A percentile compares a stretch with the other conserved stretches of the same genome.
Evolutionary conservation across 1,284 basidiomycete species (phyloP).

Genomic region (Cryptococcus wingfieldii): DNA sequence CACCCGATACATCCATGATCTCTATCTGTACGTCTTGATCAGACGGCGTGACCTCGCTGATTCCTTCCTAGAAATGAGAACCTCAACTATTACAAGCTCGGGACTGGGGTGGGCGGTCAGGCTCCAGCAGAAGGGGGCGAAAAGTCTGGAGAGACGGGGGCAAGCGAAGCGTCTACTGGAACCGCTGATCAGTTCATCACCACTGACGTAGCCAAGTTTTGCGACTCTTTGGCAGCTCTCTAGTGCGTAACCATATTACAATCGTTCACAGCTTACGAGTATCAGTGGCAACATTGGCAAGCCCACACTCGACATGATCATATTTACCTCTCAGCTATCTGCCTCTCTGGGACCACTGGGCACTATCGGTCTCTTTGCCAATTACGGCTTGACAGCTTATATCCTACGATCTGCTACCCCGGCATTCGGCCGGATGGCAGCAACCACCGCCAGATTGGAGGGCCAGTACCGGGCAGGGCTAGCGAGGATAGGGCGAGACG

Average conservation of each 20-base stretch:
- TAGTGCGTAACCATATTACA: conserved; percentile 59
- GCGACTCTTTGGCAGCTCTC: conserved; percentile 77
- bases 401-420: conserved; percentile 84
- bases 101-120: conserved; percentile 46
- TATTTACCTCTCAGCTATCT: conserved; percentile 90
- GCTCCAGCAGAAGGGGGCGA: conserved; percentile 1
- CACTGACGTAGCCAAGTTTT: conserved; percentile 86
- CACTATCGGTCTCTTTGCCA: conserved; percentile 70
- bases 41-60: neutral
- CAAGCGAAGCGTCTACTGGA: conserved; percentile 56
- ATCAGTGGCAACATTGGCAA: conserved; percentile 73
- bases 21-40: conserved; percentile 66
- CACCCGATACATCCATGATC: conserved; percentile 85
- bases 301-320: conserved; percentile 81
- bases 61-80: conserved; percentile 42
- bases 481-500: conserved; percentile 79
- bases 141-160: conserved; percentile 17
- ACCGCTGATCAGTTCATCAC: conserved; percentile 88
- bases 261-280: conserved; percentile 5
- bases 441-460: conserved; percentile 73
- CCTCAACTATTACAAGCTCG: conserved; percentile 56
- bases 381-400: conserved; percentile 79
- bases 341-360: conserved; percentile 72
- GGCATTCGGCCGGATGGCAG: conserved; percentile 87
- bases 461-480: conserved; percentile 91